Base-by-base conservation (phyloP, 306 rosid genomes). In the Neltuma alba region DNA sequence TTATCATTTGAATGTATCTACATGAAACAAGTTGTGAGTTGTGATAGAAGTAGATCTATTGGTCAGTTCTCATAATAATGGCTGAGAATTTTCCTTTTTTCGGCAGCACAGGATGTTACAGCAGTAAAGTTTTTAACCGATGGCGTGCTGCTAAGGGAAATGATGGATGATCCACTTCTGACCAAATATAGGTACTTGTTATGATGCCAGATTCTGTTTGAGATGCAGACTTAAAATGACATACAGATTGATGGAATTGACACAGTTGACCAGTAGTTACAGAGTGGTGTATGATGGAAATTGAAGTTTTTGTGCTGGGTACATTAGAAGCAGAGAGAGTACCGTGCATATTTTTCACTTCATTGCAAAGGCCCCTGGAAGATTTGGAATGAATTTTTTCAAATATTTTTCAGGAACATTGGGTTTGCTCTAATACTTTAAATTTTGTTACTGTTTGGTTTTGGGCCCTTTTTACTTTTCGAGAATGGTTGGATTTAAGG, bases 161-260 rank as follows among this genome's bases (percentile, higher is more conserved):
- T 94, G 98, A 94, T 94, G 98, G 92, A 91, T 5, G 98, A 94
- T 81, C 97, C 98, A 79, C 97, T 94, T 82, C 85, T 94, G 88
- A 94, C 98, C 50, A 94, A 94, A 86, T 94, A 94, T 77, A 94
- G 97, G 97, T 94, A 87, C 45, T 76, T 16, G 45, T 67, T 72
- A 5, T 20, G 65, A 44, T 9, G 38, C 61, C 50, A 6, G 36
- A 63, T 15, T 60, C 27, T 30, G 27, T 55, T 62, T 74, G 27
- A 74, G 21, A 54, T 37, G 3, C 52, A 15, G 16, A 74, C 27
- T 74, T 74, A 6, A 23, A 57, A 41, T 75, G 34, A 16, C 42
- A 12, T 66, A 4, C 44, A 34, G n/a, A 15, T 63, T 33, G 20
- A 33, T 58, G 13, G 33, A 37, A 71, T 18, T 14, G 78, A 45